Evolutionary conservation across 805 yeast species (phyloP), one percentile per base, ranked within the genome.

Genomic region (Ogataea methanolica): DNA sequence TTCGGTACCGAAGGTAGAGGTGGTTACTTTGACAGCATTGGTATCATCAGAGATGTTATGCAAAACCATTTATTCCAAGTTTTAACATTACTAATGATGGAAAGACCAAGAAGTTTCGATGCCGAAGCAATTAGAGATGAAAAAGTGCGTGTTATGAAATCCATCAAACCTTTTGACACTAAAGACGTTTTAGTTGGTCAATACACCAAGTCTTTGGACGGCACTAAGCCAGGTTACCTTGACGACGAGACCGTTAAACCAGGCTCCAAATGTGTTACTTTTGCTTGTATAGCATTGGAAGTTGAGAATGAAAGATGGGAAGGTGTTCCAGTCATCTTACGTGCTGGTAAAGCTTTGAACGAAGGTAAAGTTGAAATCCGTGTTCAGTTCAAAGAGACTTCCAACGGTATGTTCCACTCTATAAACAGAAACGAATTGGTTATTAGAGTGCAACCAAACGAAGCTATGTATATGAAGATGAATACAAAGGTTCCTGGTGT

Each of bases 1-100:
- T 94, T 94, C 60, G 99, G 99, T 47, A 94, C 99, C 37, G 97
- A 94, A 71, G 99, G 99, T 48, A 82, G 99, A 66, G 99, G 99
- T 58, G 99, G 99, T 36, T 94, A 94, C 73, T 94, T 94, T 63
- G 98, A 94, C 70, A 75, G 77, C 47, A 89, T 91, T 61, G 99
- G 99, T 49, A 94, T 94, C 64, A 87, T 94, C 57, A 82, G 99
- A 69, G 99, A 94, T 65, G 98, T 94, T 42, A 92, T 94, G 89
- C 99, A 94, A 74, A 94, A 94, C 76, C 99, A 94, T 72, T 70
- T 94, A 59, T 75, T 92, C 62, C 99, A 94, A 73, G 95, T 92
- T 21, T 72, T 94, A 63, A 91, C 98, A 6, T 69, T 94, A 47
- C 73, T 92, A 51, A 88, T 97, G 45, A 92, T 94, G 97, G 98